A percentile compares a stretch with the other conserved stretches of the same genome.
Conservation (phyloP, 1,139 yeast species). For the Saccharomyces uvarum region DNA sequence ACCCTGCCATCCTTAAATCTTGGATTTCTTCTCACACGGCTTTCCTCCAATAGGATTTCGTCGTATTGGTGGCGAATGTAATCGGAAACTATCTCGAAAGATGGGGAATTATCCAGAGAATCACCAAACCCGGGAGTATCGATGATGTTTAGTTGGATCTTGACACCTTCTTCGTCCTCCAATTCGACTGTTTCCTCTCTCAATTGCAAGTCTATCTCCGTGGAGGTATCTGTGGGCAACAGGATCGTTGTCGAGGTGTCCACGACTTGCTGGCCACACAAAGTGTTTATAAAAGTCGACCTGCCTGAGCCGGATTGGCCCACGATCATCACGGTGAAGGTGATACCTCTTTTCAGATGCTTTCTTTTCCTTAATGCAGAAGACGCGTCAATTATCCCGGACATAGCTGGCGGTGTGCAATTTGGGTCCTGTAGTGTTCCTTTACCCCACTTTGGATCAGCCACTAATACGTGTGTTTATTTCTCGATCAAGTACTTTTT, state of each 20-base stretch:
- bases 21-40: constrained; percentile 82
- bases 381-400: constrained; percentile 36
- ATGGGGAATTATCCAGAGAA: constrained; percentile 55
- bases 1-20: constrained; percentile 72
- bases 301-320: constrained; percentile 81
- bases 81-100: constrained; percentile 59
- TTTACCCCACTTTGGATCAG: neutral
- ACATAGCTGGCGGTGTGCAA: constrained; percentile 20
- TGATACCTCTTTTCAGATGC: constrained; percentile 78
- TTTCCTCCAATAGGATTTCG: constrained; percentile 83
- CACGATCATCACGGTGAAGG: constrained; percentile 75
- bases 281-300: constrained; percentile 73
- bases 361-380: constrained; percentile 55
- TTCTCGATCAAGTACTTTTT: neutral
- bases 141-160: constrained; percentile 56
- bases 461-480: neutral
- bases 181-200: constrained; percentile 53
- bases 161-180: constrained; percentile 70
- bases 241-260: constrained; percentile 42
- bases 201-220: constrained; percentile 40
- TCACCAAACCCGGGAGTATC: constrained; percentile 82
- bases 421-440: neutral
- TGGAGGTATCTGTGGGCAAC: constrained; percentile 39
- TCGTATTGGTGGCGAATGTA: constrained; percentile 76
- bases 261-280: constrained; percentile 81